A percentile compares a stretch with the other conserved stretches of the same genome.
Conservation (phyloP, 306 rosid genomes). For the Ormosia emarginata region DNA sequence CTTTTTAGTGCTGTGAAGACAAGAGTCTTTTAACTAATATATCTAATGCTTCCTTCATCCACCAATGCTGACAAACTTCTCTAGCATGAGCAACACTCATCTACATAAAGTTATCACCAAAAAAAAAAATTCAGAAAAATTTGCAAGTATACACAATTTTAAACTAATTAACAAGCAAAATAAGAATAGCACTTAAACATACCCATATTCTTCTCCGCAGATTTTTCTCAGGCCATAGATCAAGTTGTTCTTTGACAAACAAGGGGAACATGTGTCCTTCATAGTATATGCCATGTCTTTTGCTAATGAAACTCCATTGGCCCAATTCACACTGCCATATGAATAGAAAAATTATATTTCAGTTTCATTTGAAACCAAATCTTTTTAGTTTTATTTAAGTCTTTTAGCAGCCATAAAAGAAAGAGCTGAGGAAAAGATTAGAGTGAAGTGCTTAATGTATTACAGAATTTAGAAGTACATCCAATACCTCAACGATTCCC, state of each 20-base stretch:
- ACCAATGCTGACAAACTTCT: slow-evolving; percentile 92
- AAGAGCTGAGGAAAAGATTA: neutral
- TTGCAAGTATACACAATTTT: neutral
- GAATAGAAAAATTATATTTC: neutral
- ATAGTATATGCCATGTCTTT: slow-evolving; percentile 72
- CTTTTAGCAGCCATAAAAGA: neutral
- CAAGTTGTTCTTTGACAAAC: slow-evolving; percentile 83
- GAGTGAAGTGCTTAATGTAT: neutral
- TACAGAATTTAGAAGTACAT: neutral
- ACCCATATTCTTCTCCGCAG: slow-evolving; percentile 81
- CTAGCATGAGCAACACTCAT: slow-evolving; percentile 71
- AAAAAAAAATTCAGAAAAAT: neutral
- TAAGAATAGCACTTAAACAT: slow-evolving; percentile 1
- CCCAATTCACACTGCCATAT: slow-evolving; percentile 71
- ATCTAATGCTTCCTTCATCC: slow-evolving; percentile 99
- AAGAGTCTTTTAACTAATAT: slow-evolving; percentile 61
- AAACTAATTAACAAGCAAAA: neutral
- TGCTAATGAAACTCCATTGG: slow-evolving; percentile 90
- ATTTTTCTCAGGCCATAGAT: slow-evolving; percentile 86
- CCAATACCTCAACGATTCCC: slow-evolving; percentile 72
- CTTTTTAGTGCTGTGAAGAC: slow-evolving; percentile 19
- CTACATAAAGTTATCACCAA: slow-evolving; percentile 18
- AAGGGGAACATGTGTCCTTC: slow-evolving; percentile 97
- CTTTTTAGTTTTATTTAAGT: too few species aligned
- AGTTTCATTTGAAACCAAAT: too few species aligned